phyloP scores from a whole-genome alignment of 805 yeast genomes.

The Myxozyma mucilagina region DNA sequence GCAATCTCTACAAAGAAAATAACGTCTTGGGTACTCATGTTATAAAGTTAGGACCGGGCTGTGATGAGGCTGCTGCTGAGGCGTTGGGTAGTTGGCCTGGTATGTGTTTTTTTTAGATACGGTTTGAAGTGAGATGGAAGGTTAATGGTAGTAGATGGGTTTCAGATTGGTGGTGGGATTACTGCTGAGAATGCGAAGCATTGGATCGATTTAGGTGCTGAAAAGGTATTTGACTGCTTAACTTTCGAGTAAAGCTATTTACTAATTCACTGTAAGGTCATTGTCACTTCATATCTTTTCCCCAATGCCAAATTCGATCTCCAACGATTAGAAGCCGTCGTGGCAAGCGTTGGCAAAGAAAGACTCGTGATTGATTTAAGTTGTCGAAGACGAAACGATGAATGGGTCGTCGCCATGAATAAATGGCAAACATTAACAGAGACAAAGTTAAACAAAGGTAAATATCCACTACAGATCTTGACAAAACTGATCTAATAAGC shows the following conservation, averaged over 20 bases:
- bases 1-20: slow-evolving; percentile 62
- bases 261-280: slow-evolving; percentile 49
- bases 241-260: neutral
- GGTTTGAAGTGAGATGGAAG: neutral
- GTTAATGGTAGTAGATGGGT: slow-evolving; percentile 34
- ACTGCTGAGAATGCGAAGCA: slow-evolving; percentile 65
- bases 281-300: slow-evolving; percentile 89
- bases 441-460: slow-evolving; percentile 49
- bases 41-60: slow-evolving; percentile 81
- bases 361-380: slow-evolving; percentile 77
- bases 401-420: slow-evolving; percentile 97
- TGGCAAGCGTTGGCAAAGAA: slow-evolving; percentile 58
- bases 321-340: slow-evolving; percentile 54
- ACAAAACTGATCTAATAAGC: neutral
- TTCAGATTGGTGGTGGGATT: slow-evolving; percentile 95
- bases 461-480: neutral
- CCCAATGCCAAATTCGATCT: slow-evolving; percentile 57
- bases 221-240: slow-evolving; percentile 46
- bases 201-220: slow-evolving; percentile 80
- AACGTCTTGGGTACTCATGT: slow-evolving; percentile 81
- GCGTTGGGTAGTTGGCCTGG: slow-evolving; percentile 76
- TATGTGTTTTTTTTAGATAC: neutral
- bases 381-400: slow-evolving; percentile 36
- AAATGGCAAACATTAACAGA: slow-evolving; percentile 93
- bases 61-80: slow-evolving; percentile 76